phyloP scores from a whole-genome alignment of 1,284 basidiomycete genomes.

The Malassezia brasiliensis region DNA sequence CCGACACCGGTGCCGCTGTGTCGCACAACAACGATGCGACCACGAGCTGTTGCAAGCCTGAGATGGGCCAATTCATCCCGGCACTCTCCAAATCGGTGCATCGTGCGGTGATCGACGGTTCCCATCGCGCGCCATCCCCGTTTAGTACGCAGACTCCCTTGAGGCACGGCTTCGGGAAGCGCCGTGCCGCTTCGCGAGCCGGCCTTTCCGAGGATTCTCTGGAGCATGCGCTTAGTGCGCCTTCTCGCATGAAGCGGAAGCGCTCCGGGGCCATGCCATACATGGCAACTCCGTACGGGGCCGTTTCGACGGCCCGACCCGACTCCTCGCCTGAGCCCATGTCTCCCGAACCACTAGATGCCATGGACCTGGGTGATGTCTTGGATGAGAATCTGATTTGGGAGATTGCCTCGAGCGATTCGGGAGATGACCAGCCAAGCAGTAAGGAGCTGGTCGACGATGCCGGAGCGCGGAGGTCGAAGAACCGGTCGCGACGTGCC shows the following conservation, averaged over 20 bases:
- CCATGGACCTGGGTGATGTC: slow-evolving; percentile 44
- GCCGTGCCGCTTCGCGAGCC: slow-evolving; percentile 22
- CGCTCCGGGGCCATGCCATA: neutral
- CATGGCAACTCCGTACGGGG: too few relatives aligned
- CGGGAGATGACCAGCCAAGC: neutral
- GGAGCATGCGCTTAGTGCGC: slow-evolving; percentile 3
- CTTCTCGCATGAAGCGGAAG: slow-evolving; percentile 19
- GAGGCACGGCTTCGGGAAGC: slow-evolving; percentile 30
- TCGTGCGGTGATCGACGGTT: slow-evolving; percentile 46
- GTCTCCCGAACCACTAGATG: slow-evolving; percentile 4
- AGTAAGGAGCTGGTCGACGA: too few relatives aligned
- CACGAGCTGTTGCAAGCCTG: slow-evolving; percentile 19
- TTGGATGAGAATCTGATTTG: slow-evolving; percentile 38
- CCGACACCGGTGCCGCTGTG: neutral
- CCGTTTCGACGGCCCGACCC: too few relatives aligned
- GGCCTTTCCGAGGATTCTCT: slow-evolving; percentile 22
- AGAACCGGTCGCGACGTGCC: neutral
- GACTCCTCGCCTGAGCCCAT: neutral
- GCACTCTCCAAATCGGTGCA: slow-evolving; percentile 38
- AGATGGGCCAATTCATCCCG: slow-evolving; percentile 43
- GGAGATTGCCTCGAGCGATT: slow-evolving; percentile 12
- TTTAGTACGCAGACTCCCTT: slow-evolving; percentile 32
- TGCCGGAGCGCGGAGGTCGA: too few relatives aligned
- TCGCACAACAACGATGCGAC: too few relatives aligned
- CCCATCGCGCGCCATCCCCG: slow-evolving; percentile 39